phyloP scores from a whole-genome alignment of 148 eudicot species.

The Camellia sinensis region DNA sequence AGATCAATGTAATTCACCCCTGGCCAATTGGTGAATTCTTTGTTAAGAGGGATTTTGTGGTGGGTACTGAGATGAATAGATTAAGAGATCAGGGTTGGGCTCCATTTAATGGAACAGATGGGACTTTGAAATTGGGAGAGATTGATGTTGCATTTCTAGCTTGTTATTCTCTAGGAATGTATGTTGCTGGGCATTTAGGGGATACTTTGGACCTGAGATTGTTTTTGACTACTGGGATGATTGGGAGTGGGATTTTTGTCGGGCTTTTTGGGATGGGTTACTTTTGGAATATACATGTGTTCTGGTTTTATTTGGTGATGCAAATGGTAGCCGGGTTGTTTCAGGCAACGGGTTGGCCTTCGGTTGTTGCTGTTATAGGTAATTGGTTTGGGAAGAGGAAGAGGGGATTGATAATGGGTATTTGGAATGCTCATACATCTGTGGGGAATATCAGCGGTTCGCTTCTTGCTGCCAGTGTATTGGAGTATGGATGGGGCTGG shows the following conservation, averaged over 20 bases:
- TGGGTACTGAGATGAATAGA: slow-evolving; percentile 9
- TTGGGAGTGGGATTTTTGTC: slow-evolving; percentile 91
- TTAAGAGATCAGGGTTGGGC: slow-evolving; percentile 59
- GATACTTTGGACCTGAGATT: slow-evolving; percentile 74
- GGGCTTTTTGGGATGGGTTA: slow-evolving; percentile 85
- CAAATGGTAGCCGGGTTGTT: slow-evolving; percentile 95
- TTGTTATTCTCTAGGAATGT: slow-evolving; percentile 85
- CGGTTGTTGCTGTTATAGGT: slow-evolving; percentile 92
- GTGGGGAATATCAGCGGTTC: slow-evolving; percentile 89
- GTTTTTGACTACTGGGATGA: slow-evolving; percentile 83
- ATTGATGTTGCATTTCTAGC: slow-evolving; percentile 89
- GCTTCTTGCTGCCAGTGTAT: slow-evolving; percentile 82
- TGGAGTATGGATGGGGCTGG: slow-evolving; percentile 98
- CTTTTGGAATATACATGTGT: slow-evolving; percentile 69
- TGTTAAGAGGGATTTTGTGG: slow-evolving; percentile 27
- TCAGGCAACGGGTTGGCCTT: slow-evolving; percentile 99
- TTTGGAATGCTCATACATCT: slow-evolving; percentile 99
- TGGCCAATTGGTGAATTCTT: slow-evolving; percentile 82
- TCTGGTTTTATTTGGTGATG: slow-evolving; percentile 72
- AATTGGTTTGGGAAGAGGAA: slow-evolving; percentile 96
- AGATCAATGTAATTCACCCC: slow-evolving; percentile 20
- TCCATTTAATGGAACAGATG: slow-evolving; percentile 70
- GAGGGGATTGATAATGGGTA: slow-evolving; percentile 94
- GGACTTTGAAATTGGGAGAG: slow-evolving; percentile 76
- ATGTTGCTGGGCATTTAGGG: slow-evolving; percentile 87